Percentiles rank a stretch among this genome's conserved stretches.
These are phyloP conservation scores for Hsuehochloa calcarea DNA, from an alignment of 176 grass and related monocot genomes.

Conservation along the genomic window DNA sequence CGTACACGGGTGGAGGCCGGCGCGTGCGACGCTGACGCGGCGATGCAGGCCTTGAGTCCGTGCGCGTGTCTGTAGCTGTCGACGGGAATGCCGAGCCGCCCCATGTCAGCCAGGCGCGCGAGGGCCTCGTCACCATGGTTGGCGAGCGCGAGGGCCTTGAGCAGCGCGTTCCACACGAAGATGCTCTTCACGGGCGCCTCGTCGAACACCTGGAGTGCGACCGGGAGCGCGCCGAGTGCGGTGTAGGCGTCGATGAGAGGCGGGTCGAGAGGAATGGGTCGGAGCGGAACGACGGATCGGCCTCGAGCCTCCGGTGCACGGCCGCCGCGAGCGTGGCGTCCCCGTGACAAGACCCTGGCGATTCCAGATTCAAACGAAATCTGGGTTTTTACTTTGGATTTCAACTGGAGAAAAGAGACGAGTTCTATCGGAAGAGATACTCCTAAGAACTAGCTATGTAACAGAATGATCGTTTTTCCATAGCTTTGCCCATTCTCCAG, in stretches of 20 bases:
- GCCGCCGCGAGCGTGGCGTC: constrained; percentile 35
- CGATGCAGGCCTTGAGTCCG: constrained; percentile 85
- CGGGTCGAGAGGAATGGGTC: constrained; percentile 73
- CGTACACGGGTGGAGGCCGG: constrained; percentile 42
- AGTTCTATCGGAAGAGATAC: too few relatives aligned
- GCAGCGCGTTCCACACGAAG: constrained; percentile 80
- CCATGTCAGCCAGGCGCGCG: constrained; percentile 58
- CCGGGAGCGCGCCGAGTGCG: constrained; percentile 39
- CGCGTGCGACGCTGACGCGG: constrained; percentile 36
- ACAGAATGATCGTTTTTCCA: too few relatives aligned
- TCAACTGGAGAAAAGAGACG: too few relatives aligned
- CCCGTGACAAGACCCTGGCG: too few relatives aligned
- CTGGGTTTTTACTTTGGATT: too few relatives aligned
- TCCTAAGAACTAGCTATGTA: too few relatives aligned
- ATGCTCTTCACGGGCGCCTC: constrained; percentile 61
- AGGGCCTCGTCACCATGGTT: constrained; percentile 69
- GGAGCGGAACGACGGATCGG: constrained; percentile 44
- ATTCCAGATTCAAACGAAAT: too few relatives aligned
- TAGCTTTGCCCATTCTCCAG: too few relatives aligned
- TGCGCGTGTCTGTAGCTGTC: constrained; percentile 78
- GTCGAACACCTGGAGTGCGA: constrained; percentile 76
- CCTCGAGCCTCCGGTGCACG: constrained; percentile 51
- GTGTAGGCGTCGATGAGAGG: constrained; percentile 81
- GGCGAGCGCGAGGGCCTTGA: constrained; percentile 60
- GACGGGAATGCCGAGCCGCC: constrained; percentile 27